Conservation (phyloP, 73 alveolate genomes). For the Breviolum minutum region DNA sequence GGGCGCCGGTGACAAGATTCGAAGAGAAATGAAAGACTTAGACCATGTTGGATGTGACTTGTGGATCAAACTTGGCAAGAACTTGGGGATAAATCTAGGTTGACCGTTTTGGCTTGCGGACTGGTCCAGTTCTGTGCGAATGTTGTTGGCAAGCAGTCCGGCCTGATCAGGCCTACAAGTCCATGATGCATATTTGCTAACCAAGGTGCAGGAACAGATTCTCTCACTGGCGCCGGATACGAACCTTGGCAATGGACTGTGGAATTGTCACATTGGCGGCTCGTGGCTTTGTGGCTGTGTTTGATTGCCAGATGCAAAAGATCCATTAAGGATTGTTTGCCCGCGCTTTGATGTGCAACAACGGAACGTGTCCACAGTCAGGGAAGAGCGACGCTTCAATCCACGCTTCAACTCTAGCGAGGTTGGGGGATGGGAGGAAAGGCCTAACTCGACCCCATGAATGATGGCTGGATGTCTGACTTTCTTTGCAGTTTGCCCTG, state of each 20-base stretch:
- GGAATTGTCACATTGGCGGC: too few relatives aligned
- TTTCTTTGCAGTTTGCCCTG: background rate
- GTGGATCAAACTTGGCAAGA: background rate
- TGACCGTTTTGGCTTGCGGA: too few relatives aligned
- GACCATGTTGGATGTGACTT: background rate
- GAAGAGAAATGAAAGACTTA: background rate
- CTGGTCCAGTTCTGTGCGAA: too few relatives aligned
- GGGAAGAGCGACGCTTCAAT: background rate
- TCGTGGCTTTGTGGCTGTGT: too few relatives aligned
- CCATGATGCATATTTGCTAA: too few relatives aligned
- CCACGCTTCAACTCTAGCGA: background rate
- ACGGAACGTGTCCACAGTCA: slow-evolving; percentile 16
- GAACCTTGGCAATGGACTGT: background rate
- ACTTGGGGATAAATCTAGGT: too few relatives aligned
- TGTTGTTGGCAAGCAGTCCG: too few relatives aligned
- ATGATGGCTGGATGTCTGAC: background rate
- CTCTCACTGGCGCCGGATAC: background rate
- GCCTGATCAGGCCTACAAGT: too few relatives aligned
- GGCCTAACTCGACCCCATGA: background rate
- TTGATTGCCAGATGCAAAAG: background rate
- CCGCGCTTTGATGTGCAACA: slow-evolving; percentile 31
- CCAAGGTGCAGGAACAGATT: background rate
- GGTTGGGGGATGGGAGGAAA: background rate
- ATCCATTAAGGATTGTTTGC: background rate
- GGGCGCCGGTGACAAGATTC: too few relatives aligned